Conservation (phyloP, 306 rosid species). For the Notholithocarpus densiflorus region DNA sequence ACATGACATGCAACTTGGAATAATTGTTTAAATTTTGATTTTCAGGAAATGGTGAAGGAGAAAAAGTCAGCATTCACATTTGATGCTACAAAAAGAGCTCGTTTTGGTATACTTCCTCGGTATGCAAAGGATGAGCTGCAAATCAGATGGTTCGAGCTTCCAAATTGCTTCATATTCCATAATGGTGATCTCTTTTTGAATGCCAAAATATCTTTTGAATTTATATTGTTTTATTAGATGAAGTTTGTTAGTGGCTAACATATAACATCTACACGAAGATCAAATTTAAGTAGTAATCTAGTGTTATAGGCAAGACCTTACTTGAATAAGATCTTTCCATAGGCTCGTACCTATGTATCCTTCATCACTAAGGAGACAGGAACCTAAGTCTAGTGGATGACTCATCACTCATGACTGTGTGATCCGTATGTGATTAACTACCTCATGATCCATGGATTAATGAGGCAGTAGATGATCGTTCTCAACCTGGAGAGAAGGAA, state of each 20-base stretch:
- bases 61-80: slow-evolving; percentile 68
- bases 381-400: too few relatives aligned
- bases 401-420: too few relatives aligned
- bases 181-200: slow-evolving; percentile 52
- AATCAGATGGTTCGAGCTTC: slow-evolving; percentile 94
- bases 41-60: slow-evolving; percentile 97
- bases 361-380: too few relatives aligned
- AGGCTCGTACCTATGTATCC: too few relatives aligned
- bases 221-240: not conserved
- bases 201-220: not conserved
- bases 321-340: too few relatives aligned
- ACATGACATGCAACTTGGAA: slow-evolving; percentile 8
- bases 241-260: not conserved
- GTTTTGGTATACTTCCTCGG: slow-evolving; percentile 91
- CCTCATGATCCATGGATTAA: too few relatives aligned
- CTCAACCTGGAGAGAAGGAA: not conserved
- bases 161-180: slow-evolving; percentile 95
- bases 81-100: slow-evolving; percentile 82
- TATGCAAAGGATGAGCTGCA: slow-evolving; percentile 81
- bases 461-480: too few relatives aligned
- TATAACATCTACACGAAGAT: not conserved
- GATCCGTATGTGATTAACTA: too few relatives aligned
- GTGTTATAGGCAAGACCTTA: not conserved
- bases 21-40: slow-evolving; percentile 19
- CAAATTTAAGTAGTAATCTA: not conserved